phyloP scores from a whole-genome alignment of 73 alveolate species.

The Stentor roeselii region DNA sequence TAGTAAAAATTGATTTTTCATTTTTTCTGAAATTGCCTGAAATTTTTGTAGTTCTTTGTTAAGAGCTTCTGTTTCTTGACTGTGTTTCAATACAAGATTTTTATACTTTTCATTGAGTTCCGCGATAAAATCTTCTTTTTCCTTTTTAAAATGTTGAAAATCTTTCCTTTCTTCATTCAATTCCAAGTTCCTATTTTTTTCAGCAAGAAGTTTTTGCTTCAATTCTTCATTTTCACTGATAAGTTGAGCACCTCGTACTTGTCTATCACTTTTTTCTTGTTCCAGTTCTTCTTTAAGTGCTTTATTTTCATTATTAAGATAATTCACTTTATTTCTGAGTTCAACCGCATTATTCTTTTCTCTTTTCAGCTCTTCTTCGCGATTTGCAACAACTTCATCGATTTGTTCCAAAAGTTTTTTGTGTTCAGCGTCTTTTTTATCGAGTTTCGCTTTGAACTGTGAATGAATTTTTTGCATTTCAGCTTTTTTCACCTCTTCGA shows the following conservation, averaged over 20 bases:
- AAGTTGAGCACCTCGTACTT: constrained; percentile 27
- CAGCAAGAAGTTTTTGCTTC: neutral
- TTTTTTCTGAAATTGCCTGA: neutral
- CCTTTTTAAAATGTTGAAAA: neutral
- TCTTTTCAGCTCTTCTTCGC: constrained; percentile 37
- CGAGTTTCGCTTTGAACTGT: constrained; percentile 34
- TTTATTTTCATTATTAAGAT: neutral
- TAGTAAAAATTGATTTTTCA: neutral
- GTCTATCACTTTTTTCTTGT: constrained; percentile 25
- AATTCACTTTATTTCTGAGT: constrained; percentile 28
- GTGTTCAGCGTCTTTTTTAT: constrained; percentile 45
- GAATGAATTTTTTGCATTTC: constrained; percentile 27
- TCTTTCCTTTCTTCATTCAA: neutral
- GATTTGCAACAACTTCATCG: constrained; percentile 42
- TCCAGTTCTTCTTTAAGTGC: constrained; percentile 32
- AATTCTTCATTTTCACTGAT: constrained; percentile 33
- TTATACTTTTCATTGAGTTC: neutral
- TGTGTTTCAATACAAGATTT: neutral
- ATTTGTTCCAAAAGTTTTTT: constrained; percentile 51
- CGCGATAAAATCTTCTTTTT: neutral
- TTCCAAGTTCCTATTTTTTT: neutral
- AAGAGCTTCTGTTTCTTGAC: neutral
- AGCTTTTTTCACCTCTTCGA: constrained; percentile 9
- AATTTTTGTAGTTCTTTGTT: neutral
- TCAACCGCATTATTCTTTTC: constrained; percentile 12